Conservation (phyloP, 306 rosid species). For the Herpetospermum pedunculosum region DNA sequence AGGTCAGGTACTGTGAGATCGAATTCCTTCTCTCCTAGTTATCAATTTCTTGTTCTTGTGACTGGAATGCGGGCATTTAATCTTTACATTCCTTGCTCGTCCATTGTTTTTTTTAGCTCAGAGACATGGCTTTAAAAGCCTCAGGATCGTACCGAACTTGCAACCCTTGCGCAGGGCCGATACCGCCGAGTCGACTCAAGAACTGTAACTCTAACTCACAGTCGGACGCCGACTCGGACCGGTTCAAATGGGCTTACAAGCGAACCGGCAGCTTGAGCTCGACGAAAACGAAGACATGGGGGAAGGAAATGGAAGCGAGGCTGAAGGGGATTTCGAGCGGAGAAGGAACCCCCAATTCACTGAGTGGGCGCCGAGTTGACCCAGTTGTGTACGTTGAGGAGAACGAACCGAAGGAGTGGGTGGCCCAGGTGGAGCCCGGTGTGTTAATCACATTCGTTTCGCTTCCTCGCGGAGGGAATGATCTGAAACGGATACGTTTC, state of each 20-base stretch:
- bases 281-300: slow-evolving; percentile 64
- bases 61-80: not conserved
- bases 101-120: slow-evolving; percentile 29
- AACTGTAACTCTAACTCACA: slow-evolving; percentile 26
- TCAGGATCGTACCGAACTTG: slow-evolving; percentile 81
- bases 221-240: slow-evolving; percentile 69
- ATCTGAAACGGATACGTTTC: slow-evolving; percentile 74
- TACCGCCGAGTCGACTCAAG: slow-evolving; percentile 23
- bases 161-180: slow-evolving; percentile 59
- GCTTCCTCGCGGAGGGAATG: slow-evolving; percentile 73
- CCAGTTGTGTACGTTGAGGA: slow-evolving; percentile 73
- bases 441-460: slow-evolving; percentile 74
- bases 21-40: not conserved
- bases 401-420: slow-evolving; percentile 77
- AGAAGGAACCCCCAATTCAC: slow-evolving; percentile 69
- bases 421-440: slow-evolving; percentile 79
- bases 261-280: slow-evolving; percentile 74
- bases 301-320: slow-evolving; percentile 90
- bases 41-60: not conserved
- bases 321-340: slow-evolving; percentile 87
- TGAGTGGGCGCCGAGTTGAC: slow-evolving; percentile 58
- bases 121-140: slow-evolving; percentile 91
- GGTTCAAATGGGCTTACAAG: slow-evolving; percentile 64
- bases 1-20: slow-evolving; percentile 41
- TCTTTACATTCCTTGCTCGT: not conserved